Percentiles rank a stretch among this genome's conserved stretches.
phyloP scores from a whole-genome alignment of 768 basidiomycete species.

The Lactifluus volemus region DNA sequence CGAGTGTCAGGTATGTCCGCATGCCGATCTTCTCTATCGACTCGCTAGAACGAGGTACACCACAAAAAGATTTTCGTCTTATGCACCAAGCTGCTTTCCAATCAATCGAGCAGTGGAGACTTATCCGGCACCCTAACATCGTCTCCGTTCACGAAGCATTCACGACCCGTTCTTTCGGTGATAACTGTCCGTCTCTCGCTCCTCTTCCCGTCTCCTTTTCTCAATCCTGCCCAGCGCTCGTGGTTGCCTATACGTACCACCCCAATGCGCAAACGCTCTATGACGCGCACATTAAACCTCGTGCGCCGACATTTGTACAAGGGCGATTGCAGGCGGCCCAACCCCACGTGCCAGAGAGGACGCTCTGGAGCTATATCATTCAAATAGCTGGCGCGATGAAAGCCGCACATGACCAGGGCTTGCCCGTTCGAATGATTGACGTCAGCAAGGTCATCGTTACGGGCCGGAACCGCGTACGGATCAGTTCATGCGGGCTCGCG shows the following conservation, averaged over 20 bases:
- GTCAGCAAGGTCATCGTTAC: slow-evolving; percentile 82
- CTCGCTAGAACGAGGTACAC: neutral
- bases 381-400: slow-evolving; percentile 87
- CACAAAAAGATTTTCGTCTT: slow-evolving; percentile 67
- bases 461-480: slow-evolving; percentile 82
- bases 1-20: slow-evolving; percentile 73
- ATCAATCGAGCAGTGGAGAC: slow-evolving; percentile 79
- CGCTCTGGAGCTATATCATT: slow-evolving; percentile 87
- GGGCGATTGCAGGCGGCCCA: slow-evolving; percentile 31
- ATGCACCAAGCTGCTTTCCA: slow-evolving; percentile 73
- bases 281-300: slow-evolving; percentile 65
- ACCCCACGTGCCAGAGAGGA: slow-evolving; percentile 55
- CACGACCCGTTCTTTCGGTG: slow-evolving; percentile 87
- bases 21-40: neutral
- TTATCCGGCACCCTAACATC: slow-evolving; percentile 78
- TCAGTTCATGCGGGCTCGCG: slow-evolving; percentile 78
- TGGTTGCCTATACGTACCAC: slow-evolving; percentile 87
- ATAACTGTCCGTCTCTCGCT: slow-evolving; percentile 59
- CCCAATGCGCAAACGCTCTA: slow-evolving; percentile 75
- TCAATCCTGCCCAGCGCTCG: slow-evolving; percentile 50
- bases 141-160: slow-evolving; percentile 85
- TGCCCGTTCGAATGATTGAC: slow-evolving; percentile 78
- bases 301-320: slow-evolving; percentile 31
- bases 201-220: slow-evolving; percentile 11
- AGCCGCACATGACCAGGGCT: slow-evolving; percentile 70